phyloP scores from a whole-genome alignment of 371 early-diverging fungal species.

The Fennellomyces sp. region DNA sequence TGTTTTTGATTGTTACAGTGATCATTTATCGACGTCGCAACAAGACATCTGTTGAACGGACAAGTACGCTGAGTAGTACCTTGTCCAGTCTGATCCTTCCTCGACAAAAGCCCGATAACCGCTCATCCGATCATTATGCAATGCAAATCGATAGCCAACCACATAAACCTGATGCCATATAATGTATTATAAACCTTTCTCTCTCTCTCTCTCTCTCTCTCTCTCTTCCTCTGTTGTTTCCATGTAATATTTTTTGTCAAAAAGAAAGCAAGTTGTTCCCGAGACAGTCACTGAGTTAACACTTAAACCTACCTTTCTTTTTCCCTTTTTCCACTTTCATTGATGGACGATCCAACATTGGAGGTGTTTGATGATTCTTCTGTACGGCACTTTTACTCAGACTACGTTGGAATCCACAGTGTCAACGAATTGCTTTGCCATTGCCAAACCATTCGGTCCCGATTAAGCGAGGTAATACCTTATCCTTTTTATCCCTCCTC shows the following conservation, averaged over 20 bases:
- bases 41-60: background rate
- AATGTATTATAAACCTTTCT: too few species aligned
- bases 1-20: slow-evolving; percentile 7
- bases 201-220: background rate
- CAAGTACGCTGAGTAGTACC: background rate
- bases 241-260: background rate
- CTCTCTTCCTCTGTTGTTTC: background rate
- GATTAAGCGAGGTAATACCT: slow-evolving; percentile 22
- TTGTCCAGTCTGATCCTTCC: background rate
- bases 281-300: background rate
- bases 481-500: background rate
- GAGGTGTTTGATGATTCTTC: background rate
- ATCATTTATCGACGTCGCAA: slow-evolving; percentile 5
- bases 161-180: background rate
- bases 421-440: slow-evolving; percentile 18
- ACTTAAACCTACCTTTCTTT: background rate
- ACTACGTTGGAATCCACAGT: slow-evolving; percentile 30
- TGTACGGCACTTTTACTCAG: slow-evolving; percentile 17
- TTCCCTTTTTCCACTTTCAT: background rate
- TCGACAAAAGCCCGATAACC: slow-evolving; percentile 9
- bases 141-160: background rate
- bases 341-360: slow-evolving; percentile 1
- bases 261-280: too few species aligned
- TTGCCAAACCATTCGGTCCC: slow-evolving; percentile 15
- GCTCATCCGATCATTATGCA: slow-evolving; percentile 9